These are phyloP conservation scores for Neonectria sp. DNA, from an alignment of 2,329 filamentous ascomycete species.

Conservation along the genomic window DNA sequence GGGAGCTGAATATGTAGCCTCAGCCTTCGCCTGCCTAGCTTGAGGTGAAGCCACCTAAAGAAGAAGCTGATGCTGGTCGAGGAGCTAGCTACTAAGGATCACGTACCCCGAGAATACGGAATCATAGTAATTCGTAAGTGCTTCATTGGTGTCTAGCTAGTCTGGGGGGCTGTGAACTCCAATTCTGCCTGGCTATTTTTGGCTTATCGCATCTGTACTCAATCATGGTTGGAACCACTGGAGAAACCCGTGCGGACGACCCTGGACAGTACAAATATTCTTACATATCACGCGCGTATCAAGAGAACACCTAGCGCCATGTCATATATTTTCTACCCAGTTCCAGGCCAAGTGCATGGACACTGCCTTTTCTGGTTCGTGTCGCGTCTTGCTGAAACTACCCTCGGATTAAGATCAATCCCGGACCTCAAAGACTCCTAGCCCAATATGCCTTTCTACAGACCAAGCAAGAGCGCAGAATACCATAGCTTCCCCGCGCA, in stretches of 20 bases:
- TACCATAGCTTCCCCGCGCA: neutral
- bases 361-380: neutral
- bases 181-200: neutral
- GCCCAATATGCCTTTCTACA: neutral
- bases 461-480: neutral
- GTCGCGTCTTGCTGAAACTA: neutral
- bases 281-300: neutral
- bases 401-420: neutral
- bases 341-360: neutral
- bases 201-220: neutral
- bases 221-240: neutral
- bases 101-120: neutral
- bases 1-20: constrained; percentile 43
- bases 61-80: neutral
- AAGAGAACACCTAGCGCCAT: neutral
- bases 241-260: no score
- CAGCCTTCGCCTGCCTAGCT: constrained; percentile 14
- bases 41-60: neutral
- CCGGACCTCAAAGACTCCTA: neutral
- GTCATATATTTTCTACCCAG: neutral
- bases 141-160: neutral
- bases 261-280: neutral
- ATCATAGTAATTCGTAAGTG: neutral
- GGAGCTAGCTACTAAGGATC: neutral
- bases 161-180: constrained; percentile 3